Evolutionary conservation across 768 basidiomycete genomes (phyloP).

Genomic region (Rhizopogon vinicolor): DNA sequence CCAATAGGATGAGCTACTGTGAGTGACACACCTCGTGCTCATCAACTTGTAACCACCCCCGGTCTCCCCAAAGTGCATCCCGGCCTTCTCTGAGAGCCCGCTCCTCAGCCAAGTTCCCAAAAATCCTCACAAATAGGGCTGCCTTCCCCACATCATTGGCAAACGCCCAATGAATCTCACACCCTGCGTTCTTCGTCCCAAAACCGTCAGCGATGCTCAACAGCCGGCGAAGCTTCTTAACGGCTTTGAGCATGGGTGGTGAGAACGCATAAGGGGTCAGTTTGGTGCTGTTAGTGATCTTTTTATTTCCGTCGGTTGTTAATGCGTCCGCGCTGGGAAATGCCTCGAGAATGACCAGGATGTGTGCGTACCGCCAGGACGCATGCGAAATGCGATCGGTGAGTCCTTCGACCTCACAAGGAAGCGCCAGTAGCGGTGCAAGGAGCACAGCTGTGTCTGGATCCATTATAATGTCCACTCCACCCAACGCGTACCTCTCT

Average conservation of each 20-base stretch:
- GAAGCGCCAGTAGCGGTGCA: constrained; percentile 39
- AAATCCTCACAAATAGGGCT: constrained; percentile 48
- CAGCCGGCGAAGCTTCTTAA: constrained; percentile 64
- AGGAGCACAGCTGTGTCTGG: constrained; percentile 55
- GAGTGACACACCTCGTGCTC: constrained; percentile 40
- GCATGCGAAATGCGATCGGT: constrained; percentile 39
- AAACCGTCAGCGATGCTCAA: constrained; percentile 59
- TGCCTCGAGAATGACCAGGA: constrained; percentile 65
- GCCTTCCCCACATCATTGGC: constrained; percentile 56
- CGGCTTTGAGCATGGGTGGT: constrained; percentile 61
- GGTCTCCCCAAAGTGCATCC: constrained; percentile 46
- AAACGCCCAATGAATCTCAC: constrained; percentile 53
- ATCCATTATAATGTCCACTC: constrained; percentile 66
- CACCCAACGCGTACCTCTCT: constrained; percentile 58
- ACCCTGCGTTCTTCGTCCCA: constrained; percentile 40
- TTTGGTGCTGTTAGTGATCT: constrained; percentile 6
- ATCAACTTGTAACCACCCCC: constrained; percentile 61
- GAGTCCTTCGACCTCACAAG: constrained; percentile 43
- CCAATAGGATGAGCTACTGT: not conserved
- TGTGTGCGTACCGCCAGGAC: constrained; percentile 57
- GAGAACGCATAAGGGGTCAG: constrained; percentile 45
- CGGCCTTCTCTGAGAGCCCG: constrained; percentile 35
- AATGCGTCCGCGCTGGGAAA: constrained; percentile 46
- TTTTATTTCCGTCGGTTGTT: constrained; percentile 10
- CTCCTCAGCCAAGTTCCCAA: constrained; percentile 54